Evolutionary conservation across 2,329 filamentous ascomycete species (phyloP).

Genomic region (Colletotrichum agaves): DNA sequence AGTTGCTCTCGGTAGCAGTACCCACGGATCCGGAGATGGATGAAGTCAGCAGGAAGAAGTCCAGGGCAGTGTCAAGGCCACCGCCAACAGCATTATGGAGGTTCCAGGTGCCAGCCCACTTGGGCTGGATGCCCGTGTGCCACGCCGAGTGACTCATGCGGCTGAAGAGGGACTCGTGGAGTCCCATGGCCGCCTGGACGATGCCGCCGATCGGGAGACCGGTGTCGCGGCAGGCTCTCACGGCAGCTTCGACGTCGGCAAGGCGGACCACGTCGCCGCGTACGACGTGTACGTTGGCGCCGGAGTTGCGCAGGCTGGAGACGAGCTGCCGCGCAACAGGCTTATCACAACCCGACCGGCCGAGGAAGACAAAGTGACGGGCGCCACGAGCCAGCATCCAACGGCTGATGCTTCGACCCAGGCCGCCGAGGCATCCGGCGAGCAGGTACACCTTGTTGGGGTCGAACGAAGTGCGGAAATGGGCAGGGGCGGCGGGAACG

Average conservation of each 20-base stretch:
- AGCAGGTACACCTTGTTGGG: conserved; percentile 31
- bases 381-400: conserved; percentile 48
- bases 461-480: neutral
- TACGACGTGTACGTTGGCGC: neutral
- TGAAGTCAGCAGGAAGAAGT: conserved; percentile 50
- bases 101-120: neutral
- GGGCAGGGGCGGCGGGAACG: no score
- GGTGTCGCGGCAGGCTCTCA: neutral
- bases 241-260: neutral
- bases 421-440: conserved; percentile 43
- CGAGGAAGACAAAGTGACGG: conserved; percentile 46
- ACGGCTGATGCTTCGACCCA: conserved; percentile 46
- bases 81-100: neutral
- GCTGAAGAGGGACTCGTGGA: conserved; percentile 42
- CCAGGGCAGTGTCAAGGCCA: conserved; percentile 34
- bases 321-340: conserved; percentile 40
- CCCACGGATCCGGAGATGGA: conserved; percentile 48
- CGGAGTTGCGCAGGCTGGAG: conserved; percentile 7
- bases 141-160: conserved; percentile 39
- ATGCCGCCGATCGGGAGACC: conserved; percentile 43
- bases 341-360: conserved; percentile 43
- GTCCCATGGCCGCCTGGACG: conserved; percentile 48
- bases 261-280: neutral
- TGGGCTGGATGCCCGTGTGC: neutral
- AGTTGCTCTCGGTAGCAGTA: conserved; percentile 48